Evolutionary conservation across 1,284 basidiomycete species (phyloP).

Genomic region (Prillingera fragicola): DNA sequence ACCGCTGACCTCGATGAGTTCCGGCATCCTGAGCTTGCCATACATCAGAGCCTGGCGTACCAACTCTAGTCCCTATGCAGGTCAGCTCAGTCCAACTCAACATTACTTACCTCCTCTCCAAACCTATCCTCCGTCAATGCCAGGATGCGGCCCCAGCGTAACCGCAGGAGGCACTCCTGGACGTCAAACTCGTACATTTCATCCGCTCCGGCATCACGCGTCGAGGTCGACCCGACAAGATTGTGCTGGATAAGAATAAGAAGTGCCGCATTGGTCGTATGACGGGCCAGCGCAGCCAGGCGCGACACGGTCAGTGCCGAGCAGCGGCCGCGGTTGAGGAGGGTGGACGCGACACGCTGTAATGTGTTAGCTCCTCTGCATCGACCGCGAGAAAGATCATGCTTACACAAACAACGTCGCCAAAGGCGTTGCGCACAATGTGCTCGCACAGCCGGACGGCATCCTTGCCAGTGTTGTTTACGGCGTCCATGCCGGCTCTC

Average conservation of each 20-base stretch:
- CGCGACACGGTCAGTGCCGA: conserved; percentile 57
- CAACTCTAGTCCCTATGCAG: conserved; percentile 62
- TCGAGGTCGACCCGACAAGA: conserved; percentile 69
- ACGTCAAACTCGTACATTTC: conserved; percentile 64
- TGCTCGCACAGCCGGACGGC: conserved; percentile 48
- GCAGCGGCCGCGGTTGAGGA: conserved; percentile 80
- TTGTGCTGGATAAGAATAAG: conserved; percentile 88
- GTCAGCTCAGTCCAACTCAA: not conserved
- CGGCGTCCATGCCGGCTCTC: conserved; percentile 16
- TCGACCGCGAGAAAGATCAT: not conserved
- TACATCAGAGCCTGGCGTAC: conserved; percentile 71
- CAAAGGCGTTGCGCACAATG: conserved; percentile 44
- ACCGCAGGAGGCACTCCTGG: conserved; percentile 68
- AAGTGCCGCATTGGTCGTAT: conserved; percentile 58
- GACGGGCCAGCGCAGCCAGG: conserved; percentile 63
- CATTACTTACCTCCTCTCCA: conserved; percentile 59
- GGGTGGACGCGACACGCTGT: conserved; percentile 69
- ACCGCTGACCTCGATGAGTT: conserved; percentile 24
- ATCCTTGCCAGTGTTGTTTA: conserved; percentile 42
- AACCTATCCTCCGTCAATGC: conserved; percentile 65
- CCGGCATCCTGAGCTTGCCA: conserved; percentile 69
- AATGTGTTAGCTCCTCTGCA: not conserved
- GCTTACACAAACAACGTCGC: conserved; percentile 44
- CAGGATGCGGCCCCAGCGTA: conserved; percentile 75
- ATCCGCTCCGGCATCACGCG: conserved; percentile 55